Percentiles rank a stretch among this genome's conserved stretches.
Evolutionary conservation across 2,329 filamentous ascomycete genomes (phyloP).

Genomic region (Arthrobotrys conoides): DNA sequence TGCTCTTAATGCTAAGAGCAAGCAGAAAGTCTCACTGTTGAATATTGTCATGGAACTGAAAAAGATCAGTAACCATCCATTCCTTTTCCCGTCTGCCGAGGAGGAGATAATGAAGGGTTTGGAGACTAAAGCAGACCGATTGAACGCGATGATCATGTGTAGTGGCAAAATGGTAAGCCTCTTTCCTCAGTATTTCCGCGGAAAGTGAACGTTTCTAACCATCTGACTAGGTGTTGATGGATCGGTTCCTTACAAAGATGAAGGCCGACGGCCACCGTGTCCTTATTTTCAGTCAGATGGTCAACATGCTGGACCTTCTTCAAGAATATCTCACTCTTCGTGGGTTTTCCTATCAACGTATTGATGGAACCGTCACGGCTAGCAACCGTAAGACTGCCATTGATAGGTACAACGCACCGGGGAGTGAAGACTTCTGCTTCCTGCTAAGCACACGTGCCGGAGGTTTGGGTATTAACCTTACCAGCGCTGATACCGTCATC

Average conservation of each 20-base stretch:
- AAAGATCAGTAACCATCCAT: conserved; percentile 98
- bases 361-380: conserved; percentile 94
- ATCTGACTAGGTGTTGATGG: conserved; percentile 73
- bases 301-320: conserved; percentile 96
- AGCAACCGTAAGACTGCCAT: conserved; percentile 91
- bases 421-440: conserved; percentile 96
- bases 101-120: conserved; percentile 87
- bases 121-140: conserved; percentile 85
- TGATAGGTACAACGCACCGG: conserved; percentile 98
- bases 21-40: conserved; percentile 89
- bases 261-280: conserved; percentile 95
- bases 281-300: conserved; percentile 99
- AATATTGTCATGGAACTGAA: conserved; percentile 99
- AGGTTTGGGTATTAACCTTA: conserved; percentile 97
- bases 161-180: conserved; percentile 96
- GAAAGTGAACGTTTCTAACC: conserved; percentile 20
- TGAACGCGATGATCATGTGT: conserved; percentile 93
- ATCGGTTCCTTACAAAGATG: conserved; percentile 92
- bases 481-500: conserved; percentile 98
- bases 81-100: conserved; percentile 96
- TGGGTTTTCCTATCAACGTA: conserved; percentile 93
- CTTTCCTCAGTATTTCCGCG: not conserved
- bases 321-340: conserved; percentile 93
- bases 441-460: conserved; percentile 94
- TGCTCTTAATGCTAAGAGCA: conserved; percentile 87